Base-by-base conservation (phyloP, 2,329 filamentous ascomycete genomes). In the Talaromyces piceae region DNA sequence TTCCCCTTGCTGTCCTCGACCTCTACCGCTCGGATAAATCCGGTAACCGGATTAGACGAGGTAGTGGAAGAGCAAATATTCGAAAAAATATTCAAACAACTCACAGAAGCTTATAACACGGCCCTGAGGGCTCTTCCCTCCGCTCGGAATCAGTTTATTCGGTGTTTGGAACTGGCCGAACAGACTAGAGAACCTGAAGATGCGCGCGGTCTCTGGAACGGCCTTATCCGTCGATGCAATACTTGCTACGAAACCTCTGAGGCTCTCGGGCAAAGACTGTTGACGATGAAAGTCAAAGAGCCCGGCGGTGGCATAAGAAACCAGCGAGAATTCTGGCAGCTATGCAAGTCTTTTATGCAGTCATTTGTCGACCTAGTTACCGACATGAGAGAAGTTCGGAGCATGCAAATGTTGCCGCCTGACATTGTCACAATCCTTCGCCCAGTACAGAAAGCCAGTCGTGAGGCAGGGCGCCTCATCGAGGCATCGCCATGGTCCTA, bases 231-330 rank as follows among this genome's bases (percentile, higher is more conserved):
- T 44, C 86, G 85, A 62, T 91, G 86, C 63, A 80, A 79, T 41
- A 74, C 80, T 11, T 83, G 87, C 16, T 78, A 91, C 39, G 80
- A 87, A 51, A 83, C 87, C 58, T 87, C 87, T 2, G 83, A 90
- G 61, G 76, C 80, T 9, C 75, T 96, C 25, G 85, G 87, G 61
- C 75, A 76, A 33, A 80, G 85, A n/a, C 72, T 96, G 9, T 88
- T 84, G 3, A 77, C 79, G 44, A 88, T 95, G 73, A 90, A 90
- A 65, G 75, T 95, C 9, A 93, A 91, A 64, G 90, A 95, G 60
- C 87, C 88, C 6, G 84, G 82, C 9, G 79, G 88, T 47, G 79
- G 88, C 49, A 82, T 69, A 37, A 67, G 73, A 26, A 73, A 75
- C 56, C 78, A 81, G 57, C 74, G 75, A 39, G 80, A 82, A 46